Evolutionary conservation across 768 basidiomycete species (phyloP).

Genomic region (Suillus alpinus): DNA sequence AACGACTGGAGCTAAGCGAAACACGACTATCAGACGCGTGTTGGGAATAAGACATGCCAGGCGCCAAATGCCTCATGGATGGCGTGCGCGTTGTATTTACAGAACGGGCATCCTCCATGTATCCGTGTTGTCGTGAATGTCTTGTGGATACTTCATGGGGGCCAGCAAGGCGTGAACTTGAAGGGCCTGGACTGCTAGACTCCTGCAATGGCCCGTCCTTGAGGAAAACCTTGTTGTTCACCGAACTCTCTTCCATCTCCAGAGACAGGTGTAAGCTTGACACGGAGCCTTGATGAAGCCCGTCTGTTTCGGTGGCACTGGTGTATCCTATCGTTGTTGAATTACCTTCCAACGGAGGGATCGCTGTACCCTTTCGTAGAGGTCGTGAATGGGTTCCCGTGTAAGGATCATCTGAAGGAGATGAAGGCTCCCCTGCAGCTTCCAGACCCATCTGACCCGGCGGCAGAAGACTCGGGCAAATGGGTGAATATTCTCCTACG

Average conservation of each 20-base stretch:
- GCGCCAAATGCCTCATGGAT: neutral
- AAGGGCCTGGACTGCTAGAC: neutral
- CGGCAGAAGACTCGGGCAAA: neutral
- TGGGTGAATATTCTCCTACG: neutral
- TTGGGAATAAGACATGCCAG: neutral
- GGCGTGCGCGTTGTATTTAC: neutral
- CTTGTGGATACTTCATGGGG: neutral
- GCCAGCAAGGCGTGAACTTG: neutral
- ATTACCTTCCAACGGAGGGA: neutral
- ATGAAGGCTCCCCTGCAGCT: neutral
- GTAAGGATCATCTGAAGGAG: conserved; percentile 6
- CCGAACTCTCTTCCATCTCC: neutral
- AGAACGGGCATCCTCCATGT: neutral
- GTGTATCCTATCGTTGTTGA: neutral
- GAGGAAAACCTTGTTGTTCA: neutral
- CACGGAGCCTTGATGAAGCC: neutral
- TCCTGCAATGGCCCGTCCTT: neutral
- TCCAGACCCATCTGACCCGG: neutral
- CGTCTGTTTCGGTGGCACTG: neutral
- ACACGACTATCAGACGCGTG: neutral
- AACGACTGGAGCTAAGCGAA: neutral
- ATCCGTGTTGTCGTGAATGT: neutral
- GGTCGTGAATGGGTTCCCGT: neutral
- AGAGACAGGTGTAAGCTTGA: neutral
- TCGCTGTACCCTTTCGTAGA: neutral